Conservation (phyloP, 352 stramenopile species). For the Phytophthora sojae region DNA sequence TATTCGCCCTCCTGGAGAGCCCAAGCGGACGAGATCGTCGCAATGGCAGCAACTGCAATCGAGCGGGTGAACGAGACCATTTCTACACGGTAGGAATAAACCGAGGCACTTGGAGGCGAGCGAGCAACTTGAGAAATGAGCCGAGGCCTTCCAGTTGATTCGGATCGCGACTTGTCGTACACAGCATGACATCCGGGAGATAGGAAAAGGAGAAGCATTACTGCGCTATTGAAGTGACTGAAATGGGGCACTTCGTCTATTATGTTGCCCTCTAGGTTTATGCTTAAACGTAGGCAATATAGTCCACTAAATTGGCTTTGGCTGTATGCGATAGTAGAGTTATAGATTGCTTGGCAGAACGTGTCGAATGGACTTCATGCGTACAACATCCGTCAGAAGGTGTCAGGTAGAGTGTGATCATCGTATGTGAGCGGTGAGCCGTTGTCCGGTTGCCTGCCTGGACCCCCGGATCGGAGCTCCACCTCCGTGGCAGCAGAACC, state of each 20-base stretch:
- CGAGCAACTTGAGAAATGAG: constrained; percentile 34
- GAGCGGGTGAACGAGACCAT: constrained; percentile 22
- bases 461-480: constrained; percentile 6
- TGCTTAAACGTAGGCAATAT: too few species aligned
- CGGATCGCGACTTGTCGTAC: neutral
- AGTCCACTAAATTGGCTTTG: too few species aligned
- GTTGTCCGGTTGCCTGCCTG: constrained; percentile 12
- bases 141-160: constrained; percentile 16
- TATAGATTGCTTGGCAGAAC: neutral
- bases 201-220: constrained; percentile 25
- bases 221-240: constrained; percentile 1
- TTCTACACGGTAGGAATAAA: neutral
- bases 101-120: constrained; percentile 5
- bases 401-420: constrained; percentile 5
- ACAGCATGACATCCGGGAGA: constrained; percentile 1
- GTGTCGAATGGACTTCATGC: too few species aligned
- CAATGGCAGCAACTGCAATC: constrained; percentile 14
- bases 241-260: neutral
- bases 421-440: neutral
- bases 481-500: neutral
- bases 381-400: constrained; percentile 5
- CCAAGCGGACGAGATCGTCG: constrained; percentile 8
- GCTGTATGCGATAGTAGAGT: neutral
- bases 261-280: neutral
- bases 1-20: constrained; percentile 36